Evolutionary conservation across 495 filamentous ascomycete species (phyloP), one percentile per base, ranked within the genome.

Genomic region (Annulohypoxylon bovei): DNA sequence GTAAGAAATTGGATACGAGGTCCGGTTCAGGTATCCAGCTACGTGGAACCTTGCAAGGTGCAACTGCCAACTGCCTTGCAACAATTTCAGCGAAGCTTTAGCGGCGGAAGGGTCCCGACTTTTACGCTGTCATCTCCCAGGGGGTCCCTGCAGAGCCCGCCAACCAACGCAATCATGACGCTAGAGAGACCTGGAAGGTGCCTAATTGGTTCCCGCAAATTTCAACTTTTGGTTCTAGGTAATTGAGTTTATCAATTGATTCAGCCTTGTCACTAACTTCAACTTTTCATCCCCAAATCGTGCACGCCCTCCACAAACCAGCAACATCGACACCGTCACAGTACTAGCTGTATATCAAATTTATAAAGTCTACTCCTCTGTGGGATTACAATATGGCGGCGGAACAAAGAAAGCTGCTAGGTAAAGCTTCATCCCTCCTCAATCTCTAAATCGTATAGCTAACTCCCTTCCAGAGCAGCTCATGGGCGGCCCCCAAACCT

Each of bases 341-440:
- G 3, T 30, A 52, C 4, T 12, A 23, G 44, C 3, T 6, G 8
- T 52, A 52, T 0, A 52, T 30, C 8, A 0, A 52, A 16, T 16
- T 3, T 6, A 11, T 4, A 30, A 14, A 20, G 49, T 3, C 2
- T 20, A 32, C n/a, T 20, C 8, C 22, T 23, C 12, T 40, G 14
- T 0, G 1, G 9, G 4, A 25, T 18, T 27, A 6, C 8, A 86
- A 32, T 49, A 98, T 98, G 94, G 94, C 94, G 61, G 93, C 94
- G 54, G 94, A 98, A 88, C 93, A 97, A 80, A 87, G 94, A 79
- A 95, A 95, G 86, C 89, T 97, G 87, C 91, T 98, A 23, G 92
- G 93, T 92, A 35, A 18, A 52, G 22, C 32, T 37, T 39, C 39
- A 16, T 62, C 57, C 57, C 56, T 18, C 30, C 54, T 55, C 42